Percentiles rank a stretch among this genome's conserved stretches.
These are phyloP conservation scores for Lasiodiplodia theobromae DNA, from an alignment of 2,329 filamentous ascomycete genomes.

Conservation along the genomic window DNA sequence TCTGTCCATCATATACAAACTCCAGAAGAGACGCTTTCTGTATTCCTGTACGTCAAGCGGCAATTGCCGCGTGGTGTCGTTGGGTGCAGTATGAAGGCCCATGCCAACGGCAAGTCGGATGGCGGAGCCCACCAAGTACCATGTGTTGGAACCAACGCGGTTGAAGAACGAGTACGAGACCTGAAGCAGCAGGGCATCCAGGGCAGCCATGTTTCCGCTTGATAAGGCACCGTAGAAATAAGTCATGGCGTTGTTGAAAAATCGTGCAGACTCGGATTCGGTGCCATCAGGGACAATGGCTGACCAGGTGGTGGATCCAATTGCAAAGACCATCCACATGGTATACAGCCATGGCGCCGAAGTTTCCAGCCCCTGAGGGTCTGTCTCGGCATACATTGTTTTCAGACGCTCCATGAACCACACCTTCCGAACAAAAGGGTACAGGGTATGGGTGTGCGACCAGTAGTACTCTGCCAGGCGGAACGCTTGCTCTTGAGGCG, in stretches of 20 bases:
- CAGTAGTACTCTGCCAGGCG: conserved; percentile 51
- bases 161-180: conserved; percentile 60
- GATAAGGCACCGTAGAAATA: conserved; percentile 40
- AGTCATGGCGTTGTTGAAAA: conserved; percentile 54
- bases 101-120: conserved; percentile 54
- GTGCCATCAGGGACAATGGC: conserved; percentile 43
- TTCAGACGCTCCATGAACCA: conserved; percentile 47
- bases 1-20: conserved; percentile 60
- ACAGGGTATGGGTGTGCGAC: conserved; percentile 56
- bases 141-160: conserved; percentile 56
- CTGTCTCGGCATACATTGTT: conserved; percentile 2
- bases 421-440: conserved; percentile 50
- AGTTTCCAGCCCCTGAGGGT: conserved; percentile 31
- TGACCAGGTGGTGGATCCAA: conserved; percentile 55
- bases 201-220: conserved; percentile 35
- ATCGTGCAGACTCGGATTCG: conserved; percentile 54
- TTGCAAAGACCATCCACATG: conserved; percentile 60
- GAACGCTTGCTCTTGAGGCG: conserved; percentile 9
- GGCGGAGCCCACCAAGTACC: conserved; percentile 56
- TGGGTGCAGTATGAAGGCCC: conserved; percentile 49
- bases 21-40: conserved; percentile 56
- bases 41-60: conserved; percentile 43
- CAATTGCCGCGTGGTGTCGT: conserved; percentile 13
- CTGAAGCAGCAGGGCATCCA: conserved; percentile 56
- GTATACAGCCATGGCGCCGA: conserved; percentile 47